phyloP scores from a whole-genome alignment of 2,329 filamentous ascomycete genomes.

The Emmonsiellopsis sp. region DNA sequence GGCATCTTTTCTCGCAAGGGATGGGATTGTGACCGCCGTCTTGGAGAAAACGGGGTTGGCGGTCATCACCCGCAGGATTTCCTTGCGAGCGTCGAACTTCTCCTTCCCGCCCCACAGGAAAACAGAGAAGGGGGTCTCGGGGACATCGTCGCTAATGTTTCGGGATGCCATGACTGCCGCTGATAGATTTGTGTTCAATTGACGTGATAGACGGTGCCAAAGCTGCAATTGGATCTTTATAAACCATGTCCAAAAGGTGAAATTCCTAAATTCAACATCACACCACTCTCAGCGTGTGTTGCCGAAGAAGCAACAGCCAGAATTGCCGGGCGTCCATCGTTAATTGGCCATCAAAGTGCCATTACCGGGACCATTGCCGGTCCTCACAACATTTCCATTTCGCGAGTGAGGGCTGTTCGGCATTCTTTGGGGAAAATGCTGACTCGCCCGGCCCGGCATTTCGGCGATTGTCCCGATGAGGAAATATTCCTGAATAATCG shows the following conservation, averaged over 20 bases:
- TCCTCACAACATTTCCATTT: not conserved
- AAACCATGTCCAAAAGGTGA: too few relatives aligned
- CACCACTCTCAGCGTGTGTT: too few relatives aligned
- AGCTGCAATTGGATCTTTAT: not conserved
- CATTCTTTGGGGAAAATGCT: not conserved
- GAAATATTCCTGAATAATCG: not conserved
- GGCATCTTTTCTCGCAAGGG: slow-evolving; percentile 16
- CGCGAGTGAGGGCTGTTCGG: not conserved
- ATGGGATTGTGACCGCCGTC: slow-evolving; percentile 11
- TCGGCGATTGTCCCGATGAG: not conserved
- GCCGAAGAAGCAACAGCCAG: too few relatives aligned
- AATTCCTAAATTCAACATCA: too few relatives aligned
- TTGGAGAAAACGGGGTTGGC: slow-evolving; percentile 16
- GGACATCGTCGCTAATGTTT: slow-evolving; percentile 13
- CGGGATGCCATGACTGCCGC: slow-evolving; percentile 5
- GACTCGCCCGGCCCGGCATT: not conserved
- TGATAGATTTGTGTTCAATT: not conserved
- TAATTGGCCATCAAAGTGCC: too few relatives aligned
- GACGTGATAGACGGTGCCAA: not conserved
- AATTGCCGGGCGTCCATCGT: too few relatives aligned
- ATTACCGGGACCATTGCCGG: too few relatives aligned
- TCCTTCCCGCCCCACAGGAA: slow-evolving; percentile 18
- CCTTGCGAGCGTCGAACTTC: slow-evolving; percentile 14
- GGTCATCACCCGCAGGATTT: slow-evolving; percentile 12
- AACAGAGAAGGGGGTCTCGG: slow-evolving; percentile 11